Conservation (phyloP, 768 basidiomycete species). For the Boletus sp. region DNA sequence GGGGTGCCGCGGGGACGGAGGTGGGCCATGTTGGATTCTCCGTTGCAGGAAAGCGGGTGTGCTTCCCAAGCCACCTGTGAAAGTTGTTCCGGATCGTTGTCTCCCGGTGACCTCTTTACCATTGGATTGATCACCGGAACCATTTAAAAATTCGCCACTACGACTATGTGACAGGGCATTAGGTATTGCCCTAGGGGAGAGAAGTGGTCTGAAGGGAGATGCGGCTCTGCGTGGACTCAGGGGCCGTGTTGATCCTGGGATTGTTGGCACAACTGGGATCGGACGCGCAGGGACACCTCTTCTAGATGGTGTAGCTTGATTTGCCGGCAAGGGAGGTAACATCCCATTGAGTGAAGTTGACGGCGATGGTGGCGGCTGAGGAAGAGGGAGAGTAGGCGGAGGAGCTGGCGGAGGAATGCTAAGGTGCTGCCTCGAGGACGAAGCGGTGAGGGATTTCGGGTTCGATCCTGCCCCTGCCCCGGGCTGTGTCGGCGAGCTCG, state of each 20-base stretch:
- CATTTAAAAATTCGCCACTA: neutral
- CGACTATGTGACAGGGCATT: neutral
- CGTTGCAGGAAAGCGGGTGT: constrained; percentile 31
- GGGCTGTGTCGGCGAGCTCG: neutral
- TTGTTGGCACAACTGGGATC: constrained; percentile 12
- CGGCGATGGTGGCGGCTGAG: constrained; percentile 24
- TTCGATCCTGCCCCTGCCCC: neutral
- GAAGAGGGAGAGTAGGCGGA: constrained; percentile 30
- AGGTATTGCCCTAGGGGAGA: constrained; percentile 13
- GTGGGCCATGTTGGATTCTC: constrained; percentile 22
- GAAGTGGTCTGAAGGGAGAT: constrained; percentile 23
- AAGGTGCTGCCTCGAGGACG: constrained; percentile 28
- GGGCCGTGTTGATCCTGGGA: constrained; percentile 10
- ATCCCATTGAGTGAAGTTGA: neutral
- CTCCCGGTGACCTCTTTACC: constrained; percentile 6
- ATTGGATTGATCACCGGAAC: constrained; percentile 5
- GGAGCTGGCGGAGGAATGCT: constrained; percentile 29
- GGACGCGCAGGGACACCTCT: constrained; percentile 14
- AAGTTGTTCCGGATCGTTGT: constrained; percentile 15
- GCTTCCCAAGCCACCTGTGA: constrained; percentile 4
- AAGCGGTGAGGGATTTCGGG: constrained; percentile 5
- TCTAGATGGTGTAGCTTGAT: constrained; percentile 4
- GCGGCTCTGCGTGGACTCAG: constrained; percentile 11
- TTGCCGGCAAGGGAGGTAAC: neutral
- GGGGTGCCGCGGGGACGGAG: constrained; percentile 26